Conservation (phyloP, 2,329 filamentous ascomycete species). For the Sclerotiophoma versabilis region DNA sequence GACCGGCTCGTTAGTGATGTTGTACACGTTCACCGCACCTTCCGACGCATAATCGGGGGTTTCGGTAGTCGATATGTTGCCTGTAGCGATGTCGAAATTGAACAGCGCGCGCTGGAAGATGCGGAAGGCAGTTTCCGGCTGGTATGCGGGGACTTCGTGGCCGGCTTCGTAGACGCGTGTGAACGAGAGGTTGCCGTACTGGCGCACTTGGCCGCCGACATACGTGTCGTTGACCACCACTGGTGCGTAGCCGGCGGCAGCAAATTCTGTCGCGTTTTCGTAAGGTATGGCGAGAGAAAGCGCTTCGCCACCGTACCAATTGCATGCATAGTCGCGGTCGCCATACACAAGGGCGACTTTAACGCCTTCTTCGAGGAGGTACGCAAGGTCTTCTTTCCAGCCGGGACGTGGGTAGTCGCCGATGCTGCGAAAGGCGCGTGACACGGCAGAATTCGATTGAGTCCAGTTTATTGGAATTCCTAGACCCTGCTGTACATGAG, state of each 20-base stretch:
- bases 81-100: conserved; percentile 62
- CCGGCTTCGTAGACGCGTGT: conserved; percentile 61
- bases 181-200: conserved; percentile 72
- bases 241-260: conserved; percentile 72
- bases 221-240: conserved; percentile 73
- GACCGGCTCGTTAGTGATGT: conserved; percentile 56
- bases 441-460: conserved; percentile 50
- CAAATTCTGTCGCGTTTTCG: conserved; percentile 63
- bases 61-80: conserved; percentile 51
- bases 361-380: conserved; percentile 59
- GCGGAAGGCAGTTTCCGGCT: conserved; percentile 59
- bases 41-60: conserved; percentile 49
- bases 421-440: conserved; percentile 55
- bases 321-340: conserved; percentile 56
- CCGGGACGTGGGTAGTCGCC: conserved; percentile 59
- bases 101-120: conserved; percentile 62
- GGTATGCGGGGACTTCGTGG: conserved; percentile 59
- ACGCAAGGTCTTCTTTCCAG: conserved; percentile 58
- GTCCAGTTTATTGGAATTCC: conserved; percentile 69
- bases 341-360: conserved; percentile 44
- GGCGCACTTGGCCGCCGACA: conserved; percentile 75
- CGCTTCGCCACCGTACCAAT: conserved; percentile 77
- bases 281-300: conserved; percentile 66
- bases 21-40: conserved; percentile 50
- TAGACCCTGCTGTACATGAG: conserved; percentile 61